These are phyloP conservation scores for Zoysia matrella DNA, from an alignment of 202 grass and related monocot species.

Conservation along the genomic window DNA sequence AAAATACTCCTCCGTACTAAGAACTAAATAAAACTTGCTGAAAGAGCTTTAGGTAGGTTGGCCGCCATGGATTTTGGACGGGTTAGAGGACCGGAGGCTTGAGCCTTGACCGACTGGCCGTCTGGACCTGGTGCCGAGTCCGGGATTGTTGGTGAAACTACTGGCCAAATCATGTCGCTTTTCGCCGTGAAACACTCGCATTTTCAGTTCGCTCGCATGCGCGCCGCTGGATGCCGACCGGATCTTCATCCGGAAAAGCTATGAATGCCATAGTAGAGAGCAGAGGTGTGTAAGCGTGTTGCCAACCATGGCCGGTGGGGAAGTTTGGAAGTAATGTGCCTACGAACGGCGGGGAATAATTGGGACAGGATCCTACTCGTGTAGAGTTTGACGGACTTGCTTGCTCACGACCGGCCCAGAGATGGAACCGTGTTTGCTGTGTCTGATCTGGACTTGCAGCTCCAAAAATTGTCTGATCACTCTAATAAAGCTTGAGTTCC, in stretches of 20 bases:
- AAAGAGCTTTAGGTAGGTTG: conserved; percentile 35
- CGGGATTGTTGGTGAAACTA: neutral
- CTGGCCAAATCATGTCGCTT: neutral
- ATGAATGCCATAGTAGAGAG: no score
- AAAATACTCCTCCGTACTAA: no score
- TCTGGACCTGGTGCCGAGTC: neutral
- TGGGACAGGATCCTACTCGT: conserved; percentile 26
- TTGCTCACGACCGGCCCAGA: neutral
- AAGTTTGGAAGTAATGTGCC: conserved; percentile 5
- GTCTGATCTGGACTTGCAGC: neutral
- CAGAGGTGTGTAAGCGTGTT: no score
- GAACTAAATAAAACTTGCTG: neutral
- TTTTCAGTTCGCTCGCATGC: neutral
- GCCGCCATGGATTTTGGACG: conserved; percentile 47
- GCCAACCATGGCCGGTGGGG: neutral
- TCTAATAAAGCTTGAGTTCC: neutral
- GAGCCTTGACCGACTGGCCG: conserved; percentile 44
- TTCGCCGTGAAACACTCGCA: conserved; percentile 23
- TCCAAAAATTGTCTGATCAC: neutral
- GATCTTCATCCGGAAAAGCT: no score
- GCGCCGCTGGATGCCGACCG: neutral
- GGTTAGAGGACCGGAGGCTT: conserved; percentile 52
- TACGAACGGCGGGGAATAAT: neutral
- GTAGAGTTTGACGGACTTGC: conserved; percentile 23
- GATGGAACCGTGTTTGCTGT: neutral